Percentiles rank a stretch among this genome's conserved stretches.
These are phyloP conservation scores for Aschersonia sp. DNA, from an alignment of 2,329 filamentous ascomycete genomes.

Conservation along the genomic window DNA sequence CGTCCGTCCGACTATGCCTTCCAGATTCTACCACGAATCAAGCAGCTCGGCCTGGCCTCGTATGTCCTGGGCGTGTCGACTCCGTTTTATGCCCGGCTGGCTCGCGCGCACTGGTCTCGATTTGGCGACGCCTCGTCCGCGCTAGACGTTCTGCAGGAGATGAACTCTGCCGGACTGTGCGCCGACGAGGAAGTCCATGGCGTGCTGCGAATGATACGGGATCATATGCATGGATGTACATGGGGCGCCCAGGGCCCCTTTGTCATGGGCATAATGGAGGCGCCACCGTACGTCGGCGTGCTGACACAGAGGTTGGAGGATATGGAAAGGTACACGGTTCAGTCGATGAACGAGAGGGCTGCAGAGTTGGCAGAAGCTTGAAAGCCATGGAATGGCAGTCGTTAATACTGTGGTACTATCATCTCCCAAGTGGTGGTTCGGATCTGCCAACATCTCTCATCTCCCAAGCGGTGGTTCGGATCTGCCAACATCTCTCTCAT, in stretches of 20 bases:
- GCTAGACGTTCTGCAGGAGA: slow-evolving; percentile 45
- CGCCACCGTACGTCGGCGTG: slow-evolving; percentile 17
- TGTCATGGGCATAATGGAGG: slow-evolving; percentile 23
- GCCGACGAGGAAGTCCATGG: slow-evolving; percentile 27
- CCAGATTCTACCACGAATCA: slow-evolving; percentile 50
- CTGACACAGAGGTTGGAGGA: slow-evolving; percentile 13
- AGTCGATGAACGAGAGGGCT: slow-evolving; percentile 4
- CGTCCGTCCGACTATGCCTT: slow-evolving; percentile 44
- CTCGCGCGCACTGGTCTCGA: slow-evolving; percentile 45
- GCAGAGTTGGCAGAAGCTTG: background rate
- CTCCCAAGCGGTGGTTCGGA: background rate
- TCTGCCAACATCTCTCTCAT: too few relatives aligned
- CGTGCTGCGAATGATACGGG: slow-evolving; percentile 15
- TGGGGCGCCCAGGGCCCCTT: slow-evolving; percentile 22
- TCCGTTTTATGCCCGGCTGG: slow-evolving; percentile 52
- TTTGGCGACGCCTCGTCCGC: slow-evolving; percentile 43
- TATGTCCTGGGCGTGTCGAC: slow-evolving; percentile 60
- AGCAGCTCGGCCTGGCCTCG: slow-evolving; percentile 51
- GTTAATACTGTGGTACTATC: background rate
- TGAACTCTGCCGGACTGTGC: slow-evolving; percentile 47
- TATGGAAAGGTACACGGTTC: slow-evolving; percentile 7
- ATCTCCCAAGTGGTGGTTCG: background rate
- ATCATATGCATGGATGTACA: slow-evolving; percentile 18
- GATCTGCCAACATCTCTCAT: background rate
- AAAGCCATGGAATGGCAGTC: background rate